These are phyloP conservation scores for Leptographium flavum DNA, from an alignment of 2,329 filamentous ascomycete species.

Conservation along the genomic window DNA sequence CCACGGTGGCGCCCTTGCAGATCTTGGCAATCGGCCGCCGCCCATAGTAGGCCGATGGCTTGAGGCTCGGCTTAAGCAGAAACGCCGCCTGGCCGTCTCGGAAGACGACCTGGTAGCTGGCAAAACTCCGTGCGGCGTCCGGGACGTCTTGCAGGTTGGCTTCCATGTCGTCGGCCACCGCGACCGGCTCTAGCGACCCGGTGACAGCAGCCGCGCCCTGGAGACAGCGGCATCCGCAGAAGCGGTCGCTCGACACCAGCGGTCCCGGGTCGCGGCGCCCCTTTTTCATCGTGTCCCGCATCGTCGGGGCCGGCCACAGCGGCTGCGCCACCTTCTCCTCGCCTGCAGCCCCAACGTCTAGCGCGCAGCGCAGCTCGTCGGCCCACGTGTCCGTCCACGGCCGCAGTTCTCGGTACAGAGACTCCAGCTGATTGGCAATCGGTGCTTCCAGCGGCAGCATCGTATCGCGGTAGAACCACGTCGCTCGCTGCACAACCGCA, in stretches of 20 bases:
- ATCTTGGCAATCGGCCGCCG: slow-evolving; percentile 73
- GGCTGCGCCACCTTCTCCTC: slow-evolving; percentile 82
- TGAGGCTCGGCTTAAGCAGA: slow-evolving; percentile 71
- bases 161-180: background rate
- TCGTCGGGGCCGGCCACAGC: slow-evolving; percentile 56
- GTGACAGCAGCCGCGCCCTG: slow-evolving; percentile 43
- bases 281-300: slow-evolving; percentile 20
- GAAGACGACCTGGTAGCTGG: slow-evolving; percentile 74
- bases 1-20: slow-evolving; percentile 67
- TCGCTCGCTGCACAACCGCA: slow-evolving; percentile 66
- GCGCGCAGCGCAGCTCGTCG: slow-evolving; percentile 78
- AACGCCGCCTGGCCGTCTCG: slow-evolving; percentile 65
- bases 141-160: slow-evolving; percentile 19
- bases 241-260: slow-evolving; percentile 36
- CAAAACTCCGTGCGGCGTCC: slow-evolving; percentile 40
- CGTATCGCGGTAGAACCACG: slow-evolving; percentile 94
- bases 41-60: slow-evolving; percentile 74
- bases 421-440: slow-evolving; percentile 83
- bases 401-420: slow-evolving; percentile 73
- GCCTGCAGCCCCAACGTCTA: slow-evolving; percentile 77
- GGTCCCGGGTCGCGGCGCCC: slow-evolving; percentile 19
- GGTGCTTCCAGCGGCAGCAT: slow-evolving; percentile 79
- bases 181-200: slow-evolving; percentile 29
- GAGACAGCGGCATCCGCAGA: slow-evolving; percentile 46
- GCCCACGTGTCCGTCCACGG: slow-evolving; percentile 88